Percentiles rank a stretch among this genome's conserved stretches.
These are phyloP conservation scores for Candida andamanensis DNA, from an alignment of 805 yeast genomes.

Conservation along the genomic window DNA sequence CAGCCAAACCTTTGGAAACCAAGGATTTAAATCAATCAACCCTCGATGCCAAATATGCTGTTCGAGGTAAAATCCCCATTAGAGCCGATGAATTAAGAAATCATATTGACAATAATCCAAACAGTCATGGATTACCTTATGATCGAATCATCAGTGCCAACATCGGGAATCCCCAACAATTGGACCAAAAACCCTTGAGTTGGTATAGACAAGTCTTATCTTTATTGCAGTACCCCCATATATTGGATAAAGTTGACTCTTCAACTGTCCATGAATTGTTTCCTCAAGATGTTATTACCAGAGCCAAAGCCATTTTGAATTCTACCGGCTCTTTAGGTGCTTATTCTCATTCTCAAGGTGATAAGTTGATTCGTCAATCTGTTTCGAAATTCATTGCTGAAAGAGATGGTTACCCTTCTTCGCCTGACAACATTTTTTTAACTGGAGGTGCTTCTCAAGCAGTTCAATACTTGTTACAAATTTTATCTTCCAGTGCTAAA, in stretches of 20 bases:
- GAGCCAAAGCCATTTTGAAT: constrained; percentile 60
- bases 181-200: constrained; percentile 91
- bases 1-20: constrained; percentile 13
- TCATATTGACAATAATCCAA: constrained; percentile 41
- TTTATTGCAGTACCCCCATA: constrained; percentile 75
- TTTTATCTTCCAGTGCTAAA: constrained; percentile 60
- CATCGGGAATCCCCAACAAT: constrained; percentile 97
- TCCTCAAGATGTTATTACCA: constrained; percentile 65
- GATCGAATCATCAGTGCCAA: constrained; percentile 78
- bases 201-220: constrained; percentile 91
- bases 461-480: constrained; percentile 70
- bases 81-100: constrained; percentile 80
- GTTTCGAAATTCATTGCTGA: constrained; percentile 75
- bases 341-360: constrained; percentile 92
- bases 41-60: constrained; percentile 89
- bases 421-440: constrained; percentile 70
- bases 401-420: constrained; percentile 61
- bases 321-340: constrained; percentile 88
- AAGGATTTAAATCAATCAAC: constrained; percentile 67
- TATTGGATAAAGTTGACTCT: constrained; percentile 30
- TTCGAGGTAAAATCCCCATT: constrained; percentile 89
- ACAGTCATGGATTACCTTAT: constrained; percentile 69
- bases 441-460: constrained; percentile 96
- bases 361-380: constrained; percentile 59
- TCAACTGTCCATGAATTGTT: constrained; percentile 23